Evolutionary conservation across 164 flowering plant genomes (phyloP), one percentile per base, ranked within the genome.

Genomic region (Sedum album): DNA sequence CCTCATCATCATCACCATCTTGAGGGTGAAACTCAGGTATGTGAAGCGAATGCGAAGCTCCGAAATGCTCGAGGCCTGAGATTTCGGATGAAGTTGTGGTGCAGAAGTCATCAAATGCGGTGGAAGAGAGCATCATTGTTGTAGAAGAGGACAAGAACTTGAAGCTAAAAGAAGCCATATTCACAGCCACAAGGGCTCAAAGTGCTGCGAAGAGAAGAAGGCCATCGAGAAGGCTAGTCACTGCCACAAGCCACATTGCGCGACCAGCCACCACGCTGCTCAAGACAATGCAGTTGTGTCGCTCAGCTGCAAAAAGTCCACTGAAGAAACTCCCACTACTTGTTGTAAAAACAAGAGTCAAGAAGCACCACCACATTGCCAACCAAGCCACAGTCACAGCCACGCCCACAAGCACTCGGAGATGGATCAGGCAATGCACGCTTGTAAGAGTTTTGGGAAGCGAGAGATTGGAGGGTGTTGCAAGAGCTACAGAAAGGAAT

Each of bases 381-480:
- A 18, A 44, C 42, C 44, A 57, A 25, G 15, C 20, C 60, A 65
- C 9, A 55, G 20, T 20, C 66, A 65, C 5, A 44, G 25, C 3
- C 21, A 30, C 9, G 35, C 30, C 38, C 38, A 35, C 38, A 35
- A 35, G 38, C 38, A 35, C 3, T 35, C 38, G 7, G 5, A 3
- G 26, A 68, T 70, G n/a, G 30, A 14, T 9, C 20, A 68, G 1
- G 13, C 1, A 1, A 62, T 39, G 25, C 10, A 51, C 68, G 73
- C 48, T 0, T 73, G 81, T 66, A 57, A 18, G 26, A 68, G 76
- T 60, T 70, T 83, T 69, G 80, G 76, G 74, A 79, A 60, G 69
- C 78, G 82, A 69, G 85, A 79, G 68, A 62, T 70, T 26, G 78
- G 80, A 57, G 84, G 81, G 7, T 85, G 89, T 60, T 84, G 88